These are phyloP conservation scores for Oryza glumipatula DNA, from an alignment of 176 grass and related monocot genomes.

Conservation along the genomic window DNA sequence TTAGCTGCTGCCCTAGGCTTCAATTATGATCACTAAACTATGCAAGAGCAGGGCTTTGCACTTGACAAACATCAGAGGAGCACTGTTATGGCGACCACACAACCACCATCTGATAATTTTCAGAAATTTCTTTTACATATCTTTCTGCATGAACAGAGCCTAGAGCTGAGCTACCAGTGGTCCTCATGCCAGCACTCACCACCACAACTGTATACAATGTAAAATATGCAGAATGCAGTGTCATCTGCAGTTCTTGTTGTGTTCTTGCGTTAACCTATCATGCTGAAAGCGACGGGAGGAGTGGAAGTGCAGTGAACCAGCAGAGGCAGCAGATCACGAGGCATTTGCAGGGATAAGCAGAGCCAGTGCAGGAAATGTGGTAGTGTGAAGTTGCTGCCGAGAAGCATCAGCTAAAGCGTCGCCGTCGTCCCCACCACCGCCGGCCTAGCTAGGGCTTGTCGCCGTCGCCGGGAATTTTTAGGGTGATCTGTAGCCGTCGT, in stretches of 20 bases:
- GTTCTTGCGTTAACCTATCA: background rate
- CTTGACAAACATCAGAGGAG: slow-evolving; percentile 20
- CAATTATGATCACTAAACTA: slow-evolving; percentile 52
- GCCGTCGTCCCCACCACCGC: slow-evolving; percentile 39
- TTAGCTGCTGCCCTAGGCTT: slow-evolving; percentile 31
- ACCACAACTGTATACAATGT: background rate
- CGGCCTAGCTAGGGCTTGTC: slow-evolving; percentile 57
- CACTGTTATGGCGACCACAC: slow-evolving; percentile 31
- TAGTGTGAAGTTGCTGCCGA: slow-evolving; percentile 23
- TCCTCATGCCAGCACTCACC: slow-evolving; percentile 25
- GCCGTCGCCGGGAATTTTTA: background rate
- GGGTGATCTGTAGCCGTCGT: slow-evolving; percentile 32
- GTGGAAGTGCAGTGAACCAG: slow-evolving; percentile 30
- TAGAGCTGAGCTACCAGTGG: slow-evolving; percentile 6
- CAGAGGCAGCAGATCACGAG: background rate
- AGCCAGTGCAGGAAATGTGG: background rate
- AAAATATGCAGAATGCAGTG: background rate
- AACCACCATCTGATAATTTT: slow-evolving; percentile 28
- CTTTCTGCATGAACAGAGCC: background rate
- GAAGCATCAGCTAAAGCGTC: slow-evolving; percentile 22
- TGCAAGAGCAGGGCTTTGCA: slow-evolving; percentile 13
- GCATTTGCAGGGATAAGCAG: background rate
- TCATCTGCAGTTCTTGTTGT: background rate
- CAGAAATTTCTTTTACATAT: background rate
- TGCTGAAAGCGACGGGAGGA: slow-evolving; percentile 3